Base-by-base conservation (phyloP, 345 rosid genomes). In the Combretum micranthum region DNA sequence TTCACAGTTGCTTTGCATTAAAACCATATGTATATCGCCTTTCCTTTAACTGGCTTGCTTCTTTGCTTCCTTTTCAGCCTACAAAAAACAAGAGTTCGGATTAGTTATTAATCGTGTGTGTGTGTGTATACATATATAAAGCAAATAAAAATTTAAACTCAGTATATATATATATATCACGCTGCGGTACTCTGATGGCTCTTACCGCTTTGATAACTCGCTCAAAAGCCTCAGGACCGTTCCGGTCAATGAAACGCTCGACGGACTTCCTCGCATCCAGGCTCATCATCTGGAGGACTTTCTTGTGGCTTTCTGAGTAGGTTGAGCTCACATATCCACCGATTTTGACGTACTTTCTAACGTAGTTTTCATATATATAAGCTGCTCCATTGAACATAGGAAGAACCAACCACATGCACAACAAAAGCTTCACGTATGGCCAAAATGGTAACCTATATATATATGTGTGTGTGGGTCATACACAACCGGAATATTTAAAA, bases 321-420 rank as follows among this genome's bases (percentile, higher is more conserved):
- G 52, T 69, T 2, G 73, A 46, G 44, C 71, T 65, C 50, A 75
- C 76, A 20, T 62, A 18, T 52, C 74, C 75, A 15, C 83, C 90
- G 42, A 88, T 61, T 64, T 75, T 81, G 8, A 86, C 82, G 50
- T 91, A 91, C 60, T 75, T 78, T 61, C 92, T 56, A 47, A 88
- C 75, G 19, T 63, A 69, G 16, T 74, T 86, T 49, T 75, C 81
- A 65, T 88, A 86, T 39, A 86, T 79, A 64, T 86, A 92, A 13
- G 98, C 87, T 56, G 93, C 96, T 16, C 98, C 96, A 18, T 85
- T 87, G 75, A 92, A 92, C 50, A 69, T 64, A 12, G 98, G 96
- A 48, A 88, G 59, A 64, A 88, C 98, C 76, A 88, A 62, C 98
- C 98, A 92, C 81, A 76, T 55, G 68, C 95, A 86, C 20, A 88